A percentile compares a stretch with the other conserved stretches of the same genome.
Conservation (phyloP, 495 filamentous ascomycete genomes). For the Terfezia boudieri region DNA sequence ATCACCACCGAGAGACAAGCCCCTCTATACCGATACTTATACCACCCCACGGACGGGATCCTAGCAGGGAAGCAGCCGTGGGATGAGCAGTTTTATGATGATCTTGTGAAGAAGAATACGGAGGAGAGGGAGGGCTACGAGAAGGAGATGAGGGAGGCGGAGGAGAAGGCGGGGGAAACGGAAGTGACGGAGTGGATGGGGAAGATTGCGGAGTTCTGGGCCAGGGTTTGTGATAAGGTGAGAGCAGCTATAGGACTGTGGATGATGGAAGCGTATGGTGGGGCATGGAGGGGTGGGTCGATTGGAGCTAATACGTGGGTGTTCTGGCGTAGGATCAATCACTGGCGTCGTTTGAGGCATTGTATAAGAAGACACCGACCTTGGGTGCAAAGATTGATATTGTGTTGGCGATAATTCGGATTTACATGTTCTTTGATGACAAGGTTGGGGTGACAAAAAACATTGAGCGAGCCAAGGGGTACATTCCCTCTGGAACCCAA, state of each 20-base stretch:
- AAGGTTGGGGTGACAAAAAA: slow-evolving; percentile 77
- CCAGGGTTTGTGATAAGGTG: slow-evolving; percentile 88
- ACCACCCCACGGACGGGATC: slow-evolving; percentile 80
- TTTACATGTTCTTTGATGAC: slow-evolving; percentile 89
- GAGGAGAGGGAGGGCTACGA: slow-evolving; percentile 75
- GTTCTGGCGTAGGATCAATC: slow-evolving; percentile 52
- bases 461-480: slow-evolving; percentile 58
- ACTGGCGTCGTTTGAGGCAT: slow-evolving; percentile 67
- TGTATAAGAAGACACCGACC: slow-evolving; percentile 83
- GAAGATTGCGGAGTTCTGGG: slow-evolving; percentile 89
- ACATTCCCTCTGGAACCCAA: neutral
- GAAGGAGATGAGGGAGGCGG: slow-evolving; percentile 86
- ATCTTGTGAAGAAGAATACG: slow-evolving; percentile 67
- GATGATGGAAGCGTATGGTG: neutral
- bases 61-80: slow-evolving; percentile 36
- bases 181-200: slow-evolving; percentile 81
- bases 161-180: slow-evolving; percentile 85
- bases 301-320: neutral
- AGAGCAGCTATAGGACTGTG: slow-evolving; percentile 6
- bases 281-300: neutral
- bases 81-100: slow-evolving; percentile 76
- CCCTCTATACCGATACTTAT: slow-evolving; percentile 82
- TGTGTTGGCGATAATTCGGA: slow-evolving; percentile 82
- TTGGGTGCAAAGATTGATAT: slow-evolving; percentile 93
- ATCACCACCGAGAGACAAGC: slow-evolving; percentile 92